Evolutionary conservation across 2,329 filamentous ascomycete genomes (phyloP), one percentile per base, ranked within the genome.

Genomic region (Monilinia polystroma): DNA sequence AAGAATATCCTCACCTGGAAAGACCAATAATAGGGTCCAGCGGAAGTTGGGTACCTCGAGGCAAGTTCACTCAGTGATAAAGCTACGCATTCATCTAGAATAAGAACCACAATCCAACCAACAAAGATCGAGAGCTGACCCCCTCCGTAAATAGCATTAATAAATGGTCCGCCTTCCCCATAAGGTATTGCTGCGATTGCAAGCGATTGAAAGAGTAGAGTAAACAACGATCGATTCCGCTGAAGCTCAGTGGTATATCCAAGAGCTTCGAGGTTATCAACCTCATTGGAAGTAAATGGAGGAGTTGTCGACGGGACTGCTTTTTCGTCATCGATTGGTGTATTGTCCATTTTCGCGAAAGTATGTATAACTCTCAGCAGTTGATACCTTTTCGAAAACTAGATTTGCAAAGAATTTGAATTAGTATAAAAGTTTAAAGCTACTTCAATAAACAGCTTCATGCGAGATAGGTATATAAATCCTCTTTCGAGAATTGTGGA

Each of bases 1-100:
- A 55, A 20, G 32, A 7, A 12, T 2, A 47, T 35, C 2, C 63
- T 38, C n/a, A 65, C 63, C 86, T 91, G 91, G 75, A 90, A 92
- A 7, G 89, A 88, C 79, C 91, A 89, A 77, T 91, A 92, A 79
- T 93, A 92, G 64, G 92, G 89, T 76, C 89, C 90, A 73, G 89
- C 89, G 62, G 88, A 87, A n/a, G 89, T 92, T 29, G 90, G 90
- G 74, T 90, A 92, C 51, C 91, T 87, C 72, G 86, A 89, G 68
- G 89, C 91, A 74, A 92, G 90, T 79, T 92, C 90, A 70, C 87
- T 87, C 41, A 92, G 82, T 26, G 88, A 90, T 3, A 84, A 80
- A 41, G 90, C 89, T 43, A 92, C 87, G 76, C 88, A 90, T 84
- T 85, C 81, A 68, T 83, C 81, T 1, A 86, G 76, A 10, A 85